These are phyloP conservation scores for Cucurbita ficifolia DNA, from an alignment of 306 rosid genomes.

Conservation along the genomic window DNA sequence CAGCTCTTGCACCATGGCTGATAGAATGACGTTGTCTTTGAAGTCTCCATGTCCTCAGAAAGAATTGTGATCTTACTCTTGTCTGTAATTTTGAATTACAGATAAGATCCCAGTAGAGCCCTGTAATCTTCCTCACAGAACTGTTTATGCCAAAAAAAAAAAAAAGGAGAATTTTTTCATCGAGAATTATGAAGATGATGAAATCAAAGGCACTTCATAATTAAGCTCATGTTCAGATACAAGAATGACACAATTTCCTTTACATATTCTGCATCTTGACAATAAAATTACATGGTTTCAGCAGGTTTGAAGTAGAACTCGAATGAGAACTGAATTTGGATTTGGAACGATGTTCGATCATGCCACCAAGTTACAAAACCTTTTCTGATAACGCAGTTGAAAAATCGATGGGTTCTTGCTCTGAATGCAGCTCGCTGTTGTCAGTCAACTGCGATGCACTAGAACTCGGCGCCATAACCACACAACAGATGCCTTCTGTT, in stretches of 20 bases:
- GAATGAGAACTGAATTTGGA: background rate
- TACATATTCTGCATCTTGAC: background rate
- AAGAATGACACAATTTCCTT: background rate
- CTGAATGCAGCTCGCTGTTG: slow-evolving; percentile 3
- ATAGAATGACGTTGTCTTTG: slow-evolving; percentile 35
- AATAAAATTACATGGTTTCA: background rate
- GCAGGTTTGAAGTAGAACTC: background rate
- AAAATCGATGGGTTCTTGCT: slow-evolving; percentile 15
- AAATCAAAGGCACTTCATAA: too few relatives aligned
- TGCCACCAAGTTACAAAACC: background rate
- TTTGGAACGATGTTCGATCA: background rate
- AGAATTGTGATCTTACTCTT: background rate
- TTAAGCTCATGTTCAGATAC: background rate
- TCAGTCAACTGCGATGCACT: slow-evolving; percentile 11
- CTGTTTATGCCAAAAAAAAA: background rate
- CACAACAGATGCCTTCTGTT: slow-evolving; percentile 7
- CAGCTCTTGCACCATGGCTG: slow-evolving; percentile 58
- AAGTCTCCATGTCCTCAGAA: background rate
- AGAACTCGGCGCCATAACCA: slow-evolving; percentile 18
- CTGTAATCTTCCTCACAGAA: background rate
- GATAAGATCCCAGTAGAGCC: background rate
- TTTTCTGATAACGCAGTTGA: background rate
- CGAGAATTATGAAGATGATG: background rate
- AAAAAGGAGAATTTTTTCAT: background rate
- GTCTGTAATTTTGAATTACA: background rate